Conservation (phyloP, 305 asterid genomes). For the Solanum hybrid region DNA sequence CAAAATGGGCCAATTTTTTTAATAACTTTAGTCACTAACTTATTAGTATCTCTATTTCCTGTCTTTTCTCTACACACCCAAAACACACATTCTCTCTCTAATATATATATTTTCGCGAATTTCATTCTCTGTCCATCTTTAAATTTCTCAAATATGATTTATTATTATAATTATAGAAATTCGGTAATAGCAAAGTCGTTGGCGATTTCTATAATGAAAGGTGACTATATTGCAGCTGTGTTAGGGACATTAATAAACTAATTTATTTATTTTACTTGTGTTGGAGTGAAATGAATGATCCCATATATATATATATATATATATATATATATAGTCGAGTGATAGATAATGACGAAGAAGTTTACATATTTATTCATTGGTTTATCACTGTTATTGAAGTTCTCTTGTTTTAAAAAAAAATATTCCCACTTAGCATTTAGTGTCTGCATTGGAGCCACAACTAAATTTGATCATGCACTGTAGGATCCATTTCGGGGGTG, state of each 20-base stretch:
- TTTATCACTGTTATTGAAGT: neutral
- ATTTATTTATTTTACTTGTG: neutral
- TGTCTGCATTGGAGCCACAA: neutral
- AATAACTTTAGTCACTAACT: neutral
- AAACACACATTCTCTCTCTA: too few relatives aligned
- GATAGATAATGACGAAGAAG: neutral
- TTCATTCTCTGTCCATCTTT: neutral
- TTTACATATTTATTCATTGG: neutral
- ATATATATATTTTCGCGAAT: neutral
- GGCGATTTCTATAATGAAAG: too few relatives aligned
- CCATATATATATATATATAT: neutral
- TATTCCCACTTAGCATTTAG: neutral
- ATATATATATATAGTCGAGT: neutral
- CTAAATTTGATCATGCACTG: neutral
- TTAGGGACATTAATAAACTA: neutral
- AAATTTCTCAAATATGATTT: neutral
- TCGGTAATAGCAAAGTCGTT: neutral
- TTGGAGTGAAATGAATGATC: neutral
- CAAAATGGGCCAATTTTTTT: neutral
- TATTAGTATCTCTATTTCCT: neutral
- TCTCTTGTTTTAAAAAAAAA: too few relatives aligned
- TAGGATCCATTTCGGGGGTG: neutral
- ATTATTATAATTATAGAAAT: too few relatives aligned
- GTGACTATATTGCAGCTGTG: neutral
- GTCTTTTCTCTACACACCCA: neutral